Percentiles rank a stretch among this genome's conserved stretches.
Evolutionary conservation across 192 early-diverging fungal species (phyloP).

Genomic region (Borealophlyctis nickersoniae): DNA sequence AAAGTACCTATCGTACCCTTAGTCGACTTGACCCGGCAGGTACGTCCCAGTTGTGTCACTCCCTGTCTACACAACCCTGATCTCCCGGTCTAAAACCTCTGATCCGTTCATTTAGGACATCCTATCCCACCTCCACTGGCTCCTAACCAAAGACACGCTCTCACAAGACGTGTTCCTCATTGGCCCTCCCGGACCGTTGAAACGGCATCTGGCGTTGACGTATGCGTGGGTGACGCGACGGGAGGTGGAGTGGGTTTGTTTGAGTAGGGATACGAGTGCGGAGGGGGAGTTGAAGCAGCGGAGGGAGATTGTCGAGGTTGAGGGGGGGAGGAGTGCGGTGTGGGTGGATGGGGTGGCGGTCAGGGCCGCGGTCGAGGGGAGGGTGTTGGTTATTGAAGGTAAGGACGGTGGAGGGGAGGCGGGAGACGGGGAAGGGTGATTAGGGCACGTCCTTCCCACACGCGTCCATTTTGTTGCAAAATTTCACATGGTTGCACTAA

Average conservation of each 20-base stretch:
- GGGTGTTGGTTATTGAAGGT: slow-evolving; percentile 50
- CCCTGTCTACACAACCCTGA: too few relatives aligned
- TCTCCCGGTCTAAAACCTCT: too few relatives aligned
- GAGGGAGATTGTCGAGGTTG: slow-evolving; percentile 63
- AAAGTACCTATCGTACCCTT: slow-evolving; percentile 19
- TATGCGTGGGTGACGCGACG: slow-evolving; percentile 67
- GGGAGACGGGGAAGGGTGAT: too few relatives aligned
- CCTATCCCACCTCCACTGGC: slow-evolving; percentile 58
- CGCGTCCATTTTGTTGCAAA: too few relatives aligned
- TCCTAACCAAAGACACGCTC: slow-evolving; percentile 79
- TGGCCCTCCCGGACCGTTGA: slow-evolving; percentile 68
- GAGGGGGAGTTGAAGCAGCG: slow-evolving; percentile 81
- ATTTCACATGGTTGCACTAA: too few relatives aligned
- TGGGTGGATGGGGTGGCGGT: slow-evolving; percentile 58
- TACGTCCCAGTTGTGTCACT: background rate
- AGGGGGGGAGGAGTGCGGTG: slow-evolving; percentile 52
- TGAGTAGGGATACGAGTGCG: slow-evolving; percentile 68
- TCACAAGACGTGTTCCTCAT: slow-evolving; percentile 82
- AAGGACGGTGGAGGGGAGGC: slow-evolving; percentile 41
- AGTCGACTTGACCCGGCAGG: slow-evolving; percentile 5
- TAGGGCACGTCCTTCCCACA: too few relatives aligned
- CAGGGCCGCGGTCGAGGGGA: slow-evolving; percentile 42
- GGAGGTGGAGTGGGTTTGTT: slow-evolving; percentile 71
- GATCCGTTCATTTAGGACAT: slow-evolving; percentile 33
- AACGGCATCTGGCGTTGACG: slow-evolving; percentile 63